Evolutionary conservation across 2,329 filamentous ascomycete species (phyloP), one percentile per base, ranked within the genome.

Genomic region (Xylariaceae sp.): DNA sequence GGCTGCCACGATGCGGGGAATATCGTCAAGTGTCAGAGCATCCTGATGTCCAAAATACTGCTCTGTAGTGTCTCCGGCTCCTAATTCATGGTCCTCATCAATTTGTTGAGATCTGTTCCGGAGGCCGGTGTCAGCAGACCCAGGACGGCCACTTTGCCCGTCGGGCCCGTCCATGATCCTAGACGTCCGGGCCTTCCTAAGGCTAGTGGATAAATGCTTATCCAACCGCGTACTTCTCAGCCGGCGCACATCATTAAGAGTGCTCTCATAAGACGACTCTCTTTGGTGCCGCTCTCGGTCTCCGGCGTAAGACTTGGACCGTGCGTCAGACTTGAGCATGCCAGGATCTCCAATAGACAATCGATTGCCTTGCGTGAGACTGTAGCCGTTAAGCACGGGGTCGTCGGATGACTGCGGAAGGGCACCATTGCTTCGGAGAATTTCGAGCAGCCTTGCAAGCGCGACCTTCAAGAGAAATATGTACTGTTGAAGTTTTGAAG

Each of bases 161-260:
- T 89, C 83, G 1, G 89, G 86, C 1, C 87, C 89, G 61, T 96
- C 90, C 63, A 98, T 90, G 44, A 98, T 90, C 41, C 89, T 80
- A 8, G 93, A 97, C 19, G 88, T 89, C 52, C 93, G 79, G 37
- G 91, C 88, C 56, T 90, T 93, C 61, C 87, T 87, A 62, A 91
- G 89, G 38, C 89, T 96, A 17, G 89, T 94, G 28, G 91, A 97
- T 33, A 98, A 70, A 56, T 95, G 89, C 59, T 94, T 91, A 59
- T 98, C 91, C 60, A 97, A 84, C 22, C 93, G 83, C 17, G 91
- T 97, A 47, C 93, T 97, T 51, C 91, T 83, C 44, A 98, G 68
- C 48, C 93, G 80, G 56, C 89, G 84, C 60, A 98, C 93, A 65
- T 98, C 93, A 52, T 93, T 94, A 53, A 98, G 83, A 35, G 91